A percentile compares a stretch with the other conserved stretches of the same genome.
These are phyloP conservation scores for Saccharum spontaneum DNA, from an alignment of 176 grass and related monocot genomes.

Conservation along the genomic window DNA sequence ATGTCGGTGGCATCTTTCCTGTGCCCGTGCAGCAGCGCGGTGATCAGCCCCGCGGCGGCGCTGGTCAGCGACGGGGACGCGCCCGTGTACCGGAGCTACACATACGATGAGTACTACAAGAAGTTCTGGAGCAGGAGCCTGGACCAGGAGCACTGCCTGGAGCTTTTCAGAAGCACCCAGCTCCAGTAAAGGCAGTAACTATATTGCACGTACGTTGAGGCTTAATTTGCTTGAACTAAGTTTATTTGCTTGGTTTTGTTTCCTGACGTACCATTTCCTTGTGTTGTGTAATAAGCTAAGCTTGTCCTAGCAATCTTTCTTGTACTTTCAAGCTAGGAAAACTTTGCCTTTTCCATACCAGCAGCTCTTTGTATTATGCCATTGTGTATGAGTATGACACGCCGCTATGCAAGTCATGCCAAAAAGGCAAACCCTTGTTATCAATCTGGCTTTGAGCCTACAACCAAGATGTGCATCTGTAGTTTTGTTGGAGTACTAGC, in stretches of 20 bases:
- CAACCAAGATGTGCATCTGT: no score
- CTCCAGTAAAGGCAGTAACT: not conserved
- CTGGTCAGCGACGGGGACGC: slow-evolving; percentile 29
- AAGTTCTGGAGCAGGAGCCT: slow-evolving; percentile 79
- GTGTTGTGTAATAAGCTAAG: not conserved
- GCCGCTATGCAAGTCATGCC: no score
- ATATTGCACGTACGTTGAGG: not conserved
- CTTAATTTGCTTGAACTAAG: not conserved
- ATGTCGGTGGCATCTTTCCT: slow-evolving; percentile 94
- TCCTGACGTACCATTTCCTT: not conserved
- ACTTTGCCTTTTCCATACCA: not conserved
- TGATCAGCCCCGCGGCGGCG: slow-evolving; percentile 58
- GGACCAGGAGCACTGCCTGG: slow-evolving; percentile 80
- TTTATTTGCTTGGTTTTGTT: not conserved
- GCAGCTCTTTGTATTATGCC: no score
- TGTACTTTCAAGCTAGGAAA: not conserved
- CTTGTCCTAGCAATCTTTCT: not conserved
- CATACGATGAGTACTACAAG: slow-evolving; percentile 84
- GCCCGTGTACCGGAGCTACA: slow-evolving; percentile 57
- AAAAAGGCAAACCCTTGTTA: no score
- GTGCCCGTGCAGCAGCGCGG: slow-evolving; percentile 72
- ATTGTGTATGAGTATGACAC: no score
- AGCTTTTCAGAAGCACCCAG: slow-evolving; percentile 49
- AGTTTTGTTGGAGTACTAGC: no score
- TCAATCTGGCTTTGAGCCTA: no score